A percentile compares a stretch with the other conserved stretches of the same genome.
Conservation (phyloP, 768 basidiomycete genomes). For the Mrakia gelida region DNA sequence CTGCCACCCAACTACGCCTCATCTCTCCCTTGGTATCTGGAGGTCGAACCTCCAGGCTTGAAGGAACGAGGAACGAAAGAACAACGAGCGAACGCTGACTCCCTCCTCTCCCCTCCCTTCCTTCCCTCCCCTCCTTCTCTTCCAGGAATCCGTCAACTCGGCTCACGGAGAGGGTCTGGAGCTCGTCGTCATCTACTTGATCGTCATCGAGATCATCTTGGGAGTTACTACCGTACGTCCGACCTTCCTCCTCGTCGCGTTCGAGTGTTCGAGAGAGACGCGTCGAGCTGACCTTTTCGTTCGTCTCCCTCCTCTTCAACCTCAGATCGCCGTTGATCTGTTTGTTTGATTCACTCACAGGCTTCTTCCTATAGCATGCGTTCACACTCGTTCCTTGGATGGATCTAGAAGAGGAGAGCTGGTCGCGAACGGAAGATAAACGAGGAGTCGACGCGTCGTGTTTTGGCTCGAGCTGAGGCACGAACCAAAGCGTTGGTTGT, state of each 20-base stretch:
- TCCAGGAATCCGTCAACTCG: constrained; percentile 32
- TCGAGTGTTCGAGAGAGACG: not conserved
- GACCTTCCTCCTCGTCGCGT: not conserved
- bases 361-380: too few species aligned
- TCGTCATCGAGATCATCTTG: constrained; percentile 29
- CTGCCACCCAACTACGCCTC: too few species aligned
- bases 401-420: too few species aligned
- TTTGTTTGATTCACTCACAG: not conserved
- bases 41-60: too few species aligned
- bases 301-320: not conserved
- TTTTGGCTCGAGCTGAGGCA: too few species aligned
- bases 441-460: too few species aligned
- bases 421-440: too few species aligned
- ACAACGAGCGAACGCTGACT: not conserved
- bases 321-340: not conserved
- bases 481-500: too few species aligned
- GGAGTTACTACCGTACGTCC: constrained; percentile 3
- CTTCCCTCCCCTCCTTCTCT: not conserved
- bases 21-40: not conserved
- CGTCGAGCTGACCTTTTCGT: not conserved
- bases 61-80: not conserved
- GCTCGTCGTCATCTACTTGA: constrained; percentile 32
- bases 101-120: not conserved
- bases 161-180: constrained; percentile 32
- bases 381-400: too few species aligned